These are phyloP conservation scores for Pichia membranifaciens DNA, from an alignment of 805 yeast species.

Conservation along the genomic window DNA sequence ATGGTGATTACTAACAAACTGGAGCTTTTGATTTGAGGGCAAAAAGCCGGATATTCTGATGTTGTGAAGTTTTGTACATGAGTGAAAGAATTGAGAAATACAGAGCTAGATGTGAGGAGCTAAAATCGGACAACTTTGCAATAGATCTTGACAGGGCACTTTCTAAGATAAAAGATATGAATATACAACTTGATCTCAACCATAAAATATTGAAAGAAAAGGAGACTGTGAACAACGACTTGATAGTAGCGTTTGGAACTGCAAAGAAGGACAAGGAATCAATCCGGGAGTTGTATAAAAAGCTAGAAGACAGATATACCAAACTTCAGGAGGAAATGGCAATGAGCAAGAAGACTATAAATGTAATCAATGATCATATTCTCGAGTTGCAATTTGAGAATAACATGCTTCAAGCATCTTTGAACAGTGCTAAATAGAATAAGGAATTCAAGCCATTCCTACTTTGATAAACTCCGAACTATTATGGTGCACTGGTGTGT, in stretches of 20 bases:
- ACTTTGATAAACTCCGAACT: neutral
- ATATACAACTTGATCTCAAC: conserved; percentile 8
- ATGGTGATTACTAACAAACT: too few species aligned
- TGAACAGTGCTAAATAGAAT: neutral
- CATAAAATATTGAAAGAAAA: conserved; percentile 13
- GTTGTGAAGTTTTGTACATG: conserved; percentile 1
- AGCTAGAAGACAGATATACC: conserved; percentile 16
- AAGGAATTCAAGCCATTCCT: neutral
- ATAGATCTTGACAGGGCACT: conserved; percentile 5
- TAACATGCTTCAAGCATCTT: conserved; percentile 32
- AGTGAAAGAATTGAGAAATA: conserved; percentile 1
- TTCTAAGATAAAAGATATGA: conserved; percentile 7
- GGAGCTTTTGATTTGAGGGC: too few species aligned
- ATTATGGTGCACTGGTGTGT: neutral
- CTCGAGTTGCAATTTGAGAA: conserved; percentile 45
- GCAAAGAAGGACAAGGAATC: conserved; percentile 18
- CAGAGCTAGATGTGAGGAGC: neutral
- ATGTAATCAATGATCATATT: conserved; percentile 45
- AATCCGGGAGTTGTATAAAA: conserved; percentile 23
- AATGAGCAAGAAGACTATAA: conserved; percentile 41
- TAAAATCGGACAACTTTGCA: neutral
- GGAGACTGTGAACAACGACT: conserved; percentile 6
- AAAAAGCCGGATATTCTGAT: too few species aligned
- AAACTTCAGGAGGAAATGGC: conserved; percentile 28
- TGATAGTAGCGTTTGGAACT: conserved; percentile 9